These are phyloP conservation scores for Lasiodiplodia gonubiensis DNA, from an alignment of 2,329 filamentous ascomycete genomes.

Conservation along the genomic window DNA sequence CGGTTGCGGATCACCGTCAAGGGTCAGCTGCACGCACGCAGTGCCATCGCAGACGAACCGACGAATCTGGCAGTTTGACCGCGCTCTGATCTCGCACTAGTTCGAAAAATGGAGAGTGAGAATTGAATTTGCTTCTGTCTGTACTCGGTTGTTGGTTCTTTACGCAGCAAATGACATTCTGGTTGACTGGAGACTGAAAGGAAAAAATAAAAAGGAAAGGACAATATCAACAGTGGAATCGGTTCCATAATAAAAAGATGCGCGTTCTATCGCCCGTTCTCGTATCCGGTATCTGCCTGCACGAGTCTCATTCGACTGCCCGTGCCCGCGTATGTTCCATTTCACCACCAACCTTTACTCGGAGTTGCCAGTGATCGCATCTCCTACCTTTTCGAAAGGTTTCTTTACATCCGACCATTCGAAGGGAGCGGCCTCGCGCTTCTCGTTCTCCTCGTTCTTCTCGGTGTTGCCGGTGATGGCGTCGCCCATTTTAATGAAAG, in stretches of 20 bases:
- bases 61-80: too few species aligned
- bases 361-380: constrained; percentile 2
- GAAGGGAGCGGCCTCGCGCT: background rate
- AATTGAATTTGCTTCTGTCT: background rate
- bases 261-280: background rate
- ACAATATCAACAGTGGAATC: background rate
- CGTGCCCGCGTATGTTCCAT: background rate
- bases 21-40: too few species aligned
- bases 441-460: constrained; percentile 14
- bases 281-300: background rate
- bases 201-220: background rate
- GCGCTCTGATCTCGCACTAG: too few species aligned
- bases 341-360: background rate
- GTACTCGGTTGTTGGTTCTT: background rate
- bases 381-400: background rate
- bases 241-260: background rate
- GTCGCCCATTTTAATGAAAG: background rate
- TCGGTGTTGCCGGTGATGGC: background rate
- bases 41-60: too few species aligned
- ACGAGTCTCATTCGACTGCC: background rate
- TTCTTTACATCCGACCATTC: background rate
- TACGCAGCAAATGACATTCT: background rate
- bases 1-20: too few species aligned
- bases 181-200: background rate
- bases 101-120: background rate